Base-by-base conservation (phyloP, 768 basidiomycete genomes). In the Tricholoma flavovirens region DNA sequence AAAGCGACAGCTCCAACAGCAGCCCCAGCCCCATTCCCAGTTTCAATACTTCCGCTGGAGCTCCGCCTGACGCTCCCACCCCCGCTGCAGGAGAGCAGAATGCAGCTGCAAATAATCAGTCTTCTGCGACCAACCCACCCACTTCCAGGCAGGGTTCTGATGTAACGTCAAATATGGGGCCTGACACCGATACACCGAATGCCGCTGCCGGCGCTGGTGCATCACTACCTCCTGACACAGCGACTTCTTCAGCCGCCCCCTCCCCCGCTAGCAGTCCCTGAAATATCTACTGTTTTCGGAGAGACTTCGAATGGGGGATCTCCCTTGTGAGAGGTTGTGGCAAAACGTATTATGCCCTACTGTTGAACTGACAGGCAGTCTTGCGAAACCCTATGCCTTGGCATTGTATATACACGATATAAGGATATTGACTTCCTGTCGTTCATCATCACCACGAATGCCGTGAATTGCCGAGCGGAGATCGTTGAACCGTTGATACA, bases 21-120 rank as follows among this genome's bases (percentile, higher is more conserved):
- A 83, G 80, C 81, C 79, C 30, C 80, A 82, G 15, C 81, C 79
- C 30, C 80, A 82, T 14, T n/a, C 35, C 35, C 35, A 36, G 15
- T 36, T n/a, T n/a, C 35, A 15, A 36, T 36, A 36, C 35, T 11
- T n/a, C 35, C 35, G 35, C 38, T 6, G 38, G 17, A n/a, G 38
- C 38, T 15, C 38, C n/a, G 15, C n/a, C 6, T 15, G 12, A 35
- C 14, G 12, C 35, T 35, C 35, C 35, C 35, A 1, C 35, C 14
- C 35, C 35, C 24, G 5, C n/a, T n/a, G n/a, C n/a, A n/a, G n/a
- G n/a, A 33, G 33, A 12, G 11, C 6, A 40, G 38, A 17, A 17
- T 19, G n/a, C 38, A 7, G 5, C 9, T 17, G 38, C 8, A 8
- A 42, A 19, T 19, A 11, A 19, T 5, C 19, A 42, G 19, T 19